Conservation (phyloP, 2,329 filamentous ascomycete genomes). For the Fusarium brevicatenulatum region DNA sequence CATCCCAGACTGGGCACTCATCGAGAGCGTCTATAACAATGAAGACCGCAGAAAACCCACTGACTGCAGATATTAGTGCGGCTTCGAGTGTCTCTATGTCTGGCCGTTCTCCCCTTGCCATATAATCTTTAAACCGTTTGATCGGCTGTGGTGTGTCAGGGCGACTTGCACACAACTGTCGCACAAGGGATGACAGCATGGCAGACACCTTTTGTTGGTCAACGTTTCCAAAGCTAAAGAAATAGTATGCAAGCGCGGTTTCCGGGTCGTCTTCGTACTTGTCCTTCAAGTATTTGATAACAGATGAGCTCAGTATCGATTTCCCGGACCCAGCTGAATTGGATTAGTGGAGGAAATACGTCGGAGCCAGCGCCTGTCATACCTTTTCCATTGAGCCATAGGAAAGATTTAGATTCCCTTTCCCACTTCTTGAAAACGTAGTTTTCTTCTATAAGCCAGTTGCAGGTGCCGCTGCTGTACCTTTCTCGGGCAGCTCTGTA, state of each 20-base stretch:
- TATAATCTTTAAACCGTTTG: not conserved
- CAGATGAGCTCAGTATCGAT: not conserved
- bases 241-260: rapidly evolving
- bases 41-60: rapidly evolving
- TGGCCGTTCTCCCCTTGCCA: rapidly evolving
- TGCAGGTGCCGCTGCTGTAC: rapidly evolving
- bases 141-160: rapidly evolving
- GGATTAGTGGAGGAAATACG: rapidly evolving
- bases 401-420: rapidly evolving
- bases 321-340: not conserved
- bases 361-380: rapidly evolving
- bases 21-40: not conserved
- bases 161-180: rapidly evolving
- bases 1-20: rapidly evolving
- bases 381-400: not conserved
- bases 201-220: not conserved
- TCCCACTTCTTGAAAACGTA: rapidly evolving
- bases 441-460: rapidly evolving
- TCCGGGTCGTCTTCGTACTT: rapidly evolving
- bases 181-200: rapidly evolving
- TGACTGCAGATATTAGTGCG: rapidly evolving
- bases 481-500: not conserved
- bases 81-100: rapidly evolving
- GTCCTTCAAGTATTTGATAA: rapidly evolving
- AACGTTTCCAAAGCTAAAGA: not conserved